Evolutionary conservation across 2,329 filamentous ascomycete species (phyloP).

Genomic region (Amylocarpus encephaloides): DNA sequence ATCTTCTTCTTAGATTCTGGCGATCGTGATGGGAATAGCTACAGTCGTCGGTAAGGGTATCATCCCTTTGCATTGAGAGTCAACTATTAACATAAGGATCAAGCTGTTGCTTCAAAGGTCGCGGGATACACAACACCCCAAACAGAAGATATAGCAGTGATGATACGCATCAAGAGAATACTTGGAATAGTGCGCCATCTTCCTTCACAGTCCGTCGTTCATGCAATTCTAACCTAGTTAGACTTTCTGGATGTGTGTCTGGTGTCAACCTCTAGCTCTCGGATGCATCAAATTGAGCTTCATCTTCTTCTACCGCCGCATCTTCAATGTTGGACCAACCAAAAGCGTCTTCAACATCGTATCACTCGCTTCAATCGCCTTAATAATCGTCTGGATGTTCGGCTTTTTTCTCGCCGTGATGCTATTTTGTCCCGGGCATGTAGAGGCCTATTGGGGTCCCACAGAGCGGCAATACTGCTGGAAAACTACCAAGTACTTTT

Average conservation of each 20-base stretch:
- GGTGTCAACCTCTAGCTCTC: background rate
- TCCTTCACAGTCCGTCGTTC: no score
- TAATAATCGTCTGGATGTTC: background rate
- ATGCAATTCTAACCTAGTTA: background rate
- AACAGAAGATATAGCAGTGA: no score
- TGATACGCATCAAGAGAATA: no score
- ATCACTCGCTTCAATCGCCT: background rate
- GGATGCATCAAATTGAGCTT: background rate
- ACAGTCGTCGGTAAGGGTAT: background rate
- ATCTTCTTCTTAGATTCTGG: background rate
- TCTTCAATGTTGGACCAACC: background rate
- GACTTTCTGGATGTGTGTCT: background rate
- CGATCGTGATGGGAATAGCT: background rate
- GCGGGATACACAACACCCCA: background rate
- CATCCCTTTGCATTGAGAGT: no score
- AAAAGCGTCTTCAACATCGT: background rate
- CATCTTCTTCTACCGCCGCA: conserved; percentile 1
- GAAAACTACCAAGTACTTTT: background rate
- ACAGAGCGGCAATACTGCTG: background rate
- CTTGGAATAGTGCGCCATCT: no score
- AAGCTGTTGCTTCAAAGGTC: background rate
- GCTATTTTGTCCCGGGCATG: background rate
- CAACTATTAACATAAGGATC: background rate
- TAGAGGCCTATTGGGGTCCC: background rate
- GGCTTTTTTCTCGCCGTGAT: background rate